phyloP scores from a whole-genome alignment of 495 filamentous ascomycete genomes.

The Collariella sp. region DNA sequence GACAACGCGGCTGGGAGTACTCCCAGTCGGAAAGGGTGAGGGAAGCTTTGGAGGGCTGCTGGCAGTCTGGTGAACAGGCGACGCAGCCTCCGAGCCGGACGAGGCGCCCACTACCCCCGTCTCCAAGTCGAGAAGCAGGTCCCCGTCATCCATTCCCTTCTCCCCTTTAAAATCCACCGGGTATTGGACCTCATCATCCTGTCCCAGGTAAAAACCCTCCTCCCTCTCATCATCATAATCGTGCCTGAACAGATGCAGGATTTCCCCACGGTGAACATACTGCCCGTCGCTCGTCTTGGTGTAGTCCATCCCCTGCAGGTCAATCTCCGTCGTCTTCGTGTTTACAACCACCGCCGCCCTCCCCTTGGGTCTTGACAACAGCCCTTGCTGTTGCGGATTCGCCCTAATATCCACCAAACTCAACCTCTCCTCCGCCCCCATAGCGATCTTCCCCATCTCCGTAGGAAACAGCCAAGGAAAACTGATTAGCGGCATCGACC shows the following conservation, averaged over 20 bases:
- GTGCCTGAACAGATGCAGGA: slow-evolving; percentile 25
- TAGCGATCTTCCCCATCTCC: slow-evolving; percentile 65
- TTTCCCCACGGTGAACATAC: slow-evolving; percentile 27
- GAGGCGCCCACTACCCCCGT: background rate
- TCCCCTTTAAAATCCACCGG: background rate
- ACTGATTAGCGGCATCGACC: slow-evolving; percentile 70
- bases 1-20: no score
- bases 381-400: background rate
- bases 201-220: slow-evolving; percentile 1
- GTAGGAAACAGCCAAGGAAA: slow-evolving; percentile 86
- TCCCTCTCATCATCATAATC: slow-evolving; percentile 21
- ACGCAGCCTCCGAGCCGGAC: background rate
- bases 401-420: background rate
- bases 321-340: background rate
- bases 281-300: slow-evolving; percentile 19
- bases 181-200: background rate
- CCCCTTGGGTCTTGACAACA: background rate
- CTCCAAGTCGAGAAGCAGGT: background rate
- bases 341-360: background rate
- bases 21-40: no score
- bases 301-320: slow-evolving; percentile 13
- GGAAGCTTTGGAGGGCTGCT: background rate
- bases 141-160: background rate
- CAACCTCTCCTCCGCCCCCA: slow-evolving; percentile 1
- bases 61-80: background rate